Evolutionary conservation across 2,329 filamentous ascomycete genomes (phyloP).

Genomic region (Penicillium nordicum): DNA sequence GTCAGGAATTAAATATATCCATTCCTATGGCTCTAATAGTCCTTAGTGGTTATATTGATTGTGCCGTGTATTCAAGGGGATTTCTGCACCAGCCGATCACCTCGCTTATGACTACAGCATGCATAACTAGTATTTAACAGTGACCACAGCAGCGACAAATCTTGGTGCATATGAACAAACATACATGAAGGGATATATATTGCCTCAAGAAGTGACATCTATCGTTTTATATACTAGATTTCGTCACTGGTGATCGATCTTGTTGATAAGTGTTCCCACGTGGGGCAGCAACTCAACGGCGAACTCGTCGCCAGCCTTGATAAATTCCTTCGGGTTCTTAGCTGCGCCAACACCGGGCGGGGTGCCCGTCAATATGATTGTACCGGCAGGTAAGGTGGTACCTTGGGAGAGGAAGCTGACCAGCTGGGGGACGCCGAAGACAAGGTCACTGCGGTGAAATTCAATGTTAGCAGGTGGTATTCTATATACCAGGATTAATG

Average conservation of each 20-base stretch:
- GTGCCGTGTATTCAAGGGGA: neutral
- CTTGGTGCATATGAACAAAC: neutral
- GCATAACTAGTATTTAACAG: neutral
- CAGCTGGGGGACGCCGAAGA: constrained; percentile 51
- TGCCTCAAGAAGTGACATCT: neutral
- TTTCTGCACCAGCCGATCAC: neutral
- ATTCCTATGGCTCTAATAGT: no score
- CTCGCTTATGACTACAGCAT: neutral
- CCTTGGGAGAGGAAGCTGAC: constrained; percentile 42
- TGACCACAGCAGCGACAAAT: no score
- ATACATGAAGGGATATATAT: neutral
- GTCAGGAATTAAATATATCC: neutral
- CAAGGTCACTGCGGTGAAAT: constrained; percentile 46
- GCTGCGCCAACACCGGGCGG: constrained; percentile 43
- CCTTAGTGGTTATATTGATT: neutral
- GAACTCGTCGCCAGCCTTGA: constrained; percentile 49
- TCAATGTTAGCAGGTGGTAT: constrained; percentile 6
- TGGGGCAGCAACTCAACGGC: constrained; percentile 49
- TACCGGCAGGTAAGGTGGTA: constrained; percentile 43
- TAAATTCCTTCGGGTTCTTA: constrained; percentile 42
- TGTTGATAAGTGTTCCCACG: constrained; percentile 49
- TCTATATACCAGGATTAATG: neutral
- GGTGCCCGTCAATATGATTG: constrained; percentile 45
- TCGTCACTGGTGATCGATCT: constrained; percentile 35
- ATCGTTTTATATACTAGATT: neutral